Percentiles rank a stretch among this genome's conserved stretches.
These are phyloP conservation scores for Pyrus communis DNA, from an alignment of 306 rosid species.

Conservation along the genomic window DNA sequence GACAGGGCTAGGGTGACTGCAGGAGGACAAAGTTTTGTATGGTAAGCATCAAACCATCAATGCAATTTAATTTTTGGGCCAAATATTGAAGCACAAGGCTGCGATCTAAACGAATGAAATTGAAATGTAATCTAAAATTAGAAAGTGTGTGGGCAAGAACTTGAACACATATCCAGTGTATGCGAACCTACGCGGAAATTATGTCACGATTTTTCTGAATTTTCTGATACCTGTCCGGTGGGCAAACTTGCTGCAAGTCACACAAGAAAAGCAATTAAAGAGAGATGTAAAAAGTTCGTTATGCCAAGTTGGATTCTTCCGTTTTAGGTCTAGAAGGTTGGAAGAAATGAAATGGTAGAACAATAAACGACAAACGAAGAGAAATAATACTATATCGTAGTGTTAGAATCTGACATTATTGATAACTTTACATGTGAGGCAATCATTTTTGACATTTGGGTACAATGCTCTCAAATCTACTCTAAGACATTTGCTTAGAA, in stretches of 20 bases:
- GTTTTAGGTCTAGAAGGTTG: no score
- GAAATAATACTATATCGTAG: no score
- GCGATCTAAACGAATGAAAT: neutral
- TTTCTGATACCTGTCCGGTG: neutral
- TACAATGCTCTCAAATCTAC: no score
- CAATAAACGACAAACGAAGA: no score
- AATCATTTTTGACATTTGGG: no score
- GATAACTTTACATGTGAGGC: no score
- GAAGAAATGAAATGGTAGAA: no score
- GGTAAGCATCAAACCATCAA: constrained; percentile 10
- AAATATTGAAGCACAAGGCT: neutral
- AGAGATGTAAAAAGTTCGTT: neutral
- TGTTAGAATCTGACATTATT: no score
- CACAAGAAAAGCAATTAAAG: neutral
- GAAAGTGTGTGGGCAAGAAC: neutral
- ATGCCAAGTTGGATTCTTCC: no score
- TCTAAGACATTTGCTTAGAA: no score
- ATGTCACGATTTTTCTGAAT: neutral
- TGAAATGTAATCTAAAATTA: neutral
- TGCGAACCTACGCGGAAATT: neutral
- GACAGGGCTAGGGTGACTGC: neutral
- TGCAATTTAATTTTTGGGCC: constrained; percentile 10
- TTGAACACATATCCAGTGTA: neutral
- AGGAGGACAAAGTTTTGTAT: neutral
- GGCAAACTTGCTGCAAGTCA: neutral